A percentile compares a stretch with the other conserved stretches of the same genome.
Evolutionary conservation across 1,284 basidiomycete genomes (phyloP).

Genomic region (Fomitopsis palustris): DNA sequence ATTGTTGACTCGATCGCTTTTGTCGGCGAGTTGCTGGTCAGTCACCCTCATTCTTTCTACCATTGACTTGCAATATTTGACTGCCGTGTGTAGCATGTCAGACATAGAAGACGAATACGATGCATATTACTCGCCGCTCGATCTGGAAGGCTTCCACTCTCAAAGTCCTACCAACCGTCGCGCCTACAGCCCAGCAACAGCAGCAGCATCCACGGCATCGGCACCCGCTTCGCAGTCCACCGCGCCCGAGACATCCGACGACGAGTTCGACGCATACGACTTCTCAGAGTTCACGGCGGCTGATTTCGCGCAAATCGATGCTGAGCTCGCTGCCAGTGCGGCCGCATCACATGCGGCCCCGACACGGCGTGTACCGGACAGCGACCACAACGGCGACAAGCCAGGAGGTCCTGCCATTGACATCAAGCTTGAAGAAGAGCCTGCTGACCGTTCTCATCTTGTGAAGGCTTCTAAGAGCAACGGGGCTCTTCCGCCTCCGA

Average conservation of each 20-base stretch:
- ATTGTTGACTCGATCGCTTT: neutral
- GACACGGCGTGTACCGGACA: neutral
- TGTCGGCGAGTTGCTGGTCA: neutral
- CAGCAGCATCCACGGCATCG: neutral
- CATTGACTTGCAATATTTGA: no score
- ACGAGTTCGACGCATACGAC: constrained; percentile 43
- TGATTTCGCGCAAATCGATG: constrained; percentile 53
- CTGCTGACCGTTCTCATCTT: constrained; percentile 18
- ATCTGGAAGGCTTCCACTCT: constrained; percentile 4
- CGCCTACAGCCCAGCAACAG: neutral
- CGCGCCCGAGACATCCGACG: constrained; percentile 6
- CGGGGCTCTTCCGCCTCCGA: neutral
- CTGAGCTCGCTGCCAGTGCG: constrained; percentile 25
- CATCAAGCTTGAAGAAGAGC: constrained; percentile 25
- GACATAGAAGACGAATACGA: constrained; percentile 10
- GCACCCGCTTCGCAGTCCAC: constrained; percentile 3
- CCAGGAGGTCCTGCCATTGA: constrained; percentile 27
- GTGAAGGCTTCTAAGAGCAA: constrained; percentile 14
- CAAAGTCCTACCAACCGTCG: neutral
- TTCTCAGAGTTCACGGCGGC: constrained; percentile 54
- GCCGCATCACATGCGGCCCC: constrained; percentile 19
- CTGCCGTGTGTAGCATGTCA: constrained; percentile 4
- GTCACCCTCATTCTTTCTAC: neutral
- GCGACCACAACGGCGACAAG: neutral
- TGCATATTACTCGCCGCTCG: constrained; percentile 7